Percentiles rank a stretch among this genome's conserved stretches.
These are phyloP conservation scores for Cercis canadensis DNA, from an alignment of 306 rosid genomes.

Conservation along the genomic window DNA sequence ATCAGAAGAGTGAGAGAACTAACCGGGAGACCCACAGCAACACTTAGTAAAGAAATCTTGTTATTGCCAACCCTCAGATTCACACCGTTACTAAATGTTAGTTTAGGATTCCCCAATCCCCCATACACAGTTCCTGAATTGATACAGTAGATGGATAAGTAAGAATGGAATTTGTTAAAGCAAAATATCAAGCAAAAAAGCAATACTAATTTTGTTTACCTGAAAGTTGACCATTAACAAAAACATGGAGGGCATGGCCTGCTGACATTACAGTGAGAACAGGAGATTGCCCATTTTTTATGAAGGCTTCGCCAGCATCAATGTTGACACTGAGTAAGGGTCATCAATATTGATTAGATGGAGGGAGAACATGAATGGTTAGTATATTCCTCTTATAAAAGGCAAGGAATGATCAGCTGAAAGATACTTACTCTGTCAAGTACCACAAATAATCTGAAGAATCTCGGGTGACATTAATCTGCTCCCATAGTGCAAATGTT, in stretches of 20 bases:
- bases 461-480: conserved; percentile 77
- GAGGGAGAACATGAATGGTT: neutral
- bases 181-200: neutral
- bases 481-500: conserved; percentile 72
- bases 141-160: conserved; percentile 30
- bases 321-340: conserved; percentile 67
- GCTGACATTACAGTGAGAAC: conserved; percentile 78
- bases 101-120: conserved; percentile 55
- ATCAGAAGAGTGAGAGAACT: conserved; percentile 43
- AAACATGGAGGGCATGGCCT: conserved; percentile 91
- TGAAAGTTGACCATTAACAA: conserved; percentile 84
- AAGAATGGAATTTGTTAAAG: conserved; percentile 12
- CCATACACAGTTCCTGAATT: conserved; percentile 80
- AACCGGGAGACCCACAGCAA: conserved; percentile 90
- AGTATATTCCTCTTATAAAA: conserved; percentile 3
- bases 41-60: conserved; percentile 86
- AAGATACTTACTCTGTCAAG: conserved; percentile 85
- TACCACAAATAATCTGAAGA: conserved; percentile 94
- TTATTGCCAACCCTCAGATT: conserved; percentile 76
- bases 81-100: conserved; percentile 67
- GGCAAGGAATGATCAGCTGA: conserved; percentile 10
- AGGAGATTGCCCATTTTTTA: conserved; percentile 70
- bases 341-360: conserved; percentile 26
- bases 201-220: conserved; percentile 52
- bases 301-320: conserved; percentile 70